Evolutionary conservation across 2,329 filamentous ascomycete genomes (phyloP).

Genomic region (Pseudocercospora macadamiae): DNA sequence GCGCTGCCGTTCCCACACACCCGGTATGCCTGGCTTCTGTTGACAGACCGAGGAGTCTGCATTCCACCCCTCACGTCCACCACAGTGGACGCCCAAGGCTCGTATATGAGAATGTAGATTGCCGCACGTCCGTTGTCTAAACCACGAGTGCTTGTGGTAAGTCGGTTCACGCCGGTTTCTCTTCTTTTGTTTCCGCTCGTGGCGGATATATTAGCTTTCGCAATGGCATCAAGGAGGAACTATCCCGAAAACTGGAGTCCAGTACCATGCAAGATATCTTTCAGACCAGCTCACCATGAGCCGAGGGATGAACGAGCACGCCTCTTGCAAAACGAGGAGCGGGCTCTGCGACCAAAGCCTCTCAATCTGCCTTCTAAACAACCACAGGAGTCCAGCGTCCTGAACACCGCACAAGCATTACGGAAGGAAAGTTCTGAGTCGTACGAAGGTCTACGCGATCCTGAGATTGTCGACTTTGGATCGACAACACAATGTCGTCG

Average conservation of each 20-base stretch:
- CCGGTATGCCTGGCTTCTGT: conserved; percentile 29
- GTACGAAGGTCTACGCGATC: conserved; percentile 23
- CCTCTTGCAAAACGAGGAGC: not conserved
- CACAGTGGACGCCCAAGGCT: conserved; percentile 8
- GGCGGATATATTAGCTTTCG: not conserved
- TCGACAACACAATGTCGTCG: conserved; percentile 21
- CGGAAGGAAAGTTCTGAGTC: conserved; percentile 13
- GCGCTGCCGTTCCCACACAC: conserved; percentile 12
- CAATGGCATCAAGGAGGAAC: conserved; percentile 16
- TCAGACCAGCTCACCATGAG: not conserved
- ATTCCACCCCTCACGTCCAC: conserved; percentile 36
- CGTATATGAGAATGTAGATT: conserved; percentile 11
- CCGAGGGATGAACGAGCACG: conserved; percentile 5
- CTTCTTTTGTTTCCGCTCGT: conserved; percentile 1
- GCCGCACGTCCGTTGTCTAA: conserved; percentile 12
- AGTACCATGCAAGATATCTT: conserved; percentile 5
- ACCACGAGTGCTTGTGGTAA: conserved; percentile 12
- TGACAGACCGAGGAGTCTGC: conserved; percentile 32
- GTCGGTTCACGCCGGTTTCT: conserved; percentile 13
- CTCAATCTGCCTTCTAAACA: conserved; percentile 13
- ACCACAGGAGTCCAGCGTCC: not conserved
- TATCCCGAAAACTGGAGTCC: conserved; percentile 13
- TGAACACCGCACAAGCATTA: conserved; percentile 11
- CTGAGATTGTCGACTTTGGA: conserved; percentile 32
- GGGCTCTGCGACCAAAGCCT: conserved; percentile 14